phyloP scores from a whole-genome alignment of 345 rosid species.

The Rhizophora apiculata region DNA sequence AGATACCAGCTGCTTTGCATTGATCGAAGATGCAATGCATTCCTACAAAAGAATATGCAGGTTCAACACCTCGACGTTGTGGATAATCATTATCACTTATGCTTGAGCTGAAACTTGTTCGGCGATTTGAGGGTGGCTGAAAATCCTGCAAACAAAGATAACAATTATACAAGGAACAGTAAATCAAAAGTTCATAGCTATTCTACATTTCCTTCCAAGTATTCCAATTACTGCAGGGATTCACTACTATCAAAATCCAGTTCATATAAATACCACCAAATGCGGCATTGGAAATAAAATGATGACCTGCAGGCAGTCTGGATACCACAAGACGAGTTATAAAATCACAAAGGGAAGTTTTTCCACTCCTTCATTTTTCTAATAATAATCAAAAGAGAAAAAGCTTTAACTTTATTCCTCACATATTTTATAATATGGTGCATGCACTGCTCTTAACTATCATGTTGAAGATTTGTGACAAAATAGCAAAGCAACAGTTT shows the following conservation, averaged over 20 bases:
- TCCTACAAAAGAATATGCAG: constrained; percentile 92
- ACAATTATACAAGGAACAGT: constrained; percentile 2
- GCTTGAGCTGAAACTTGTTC: constrained; percentile 82
- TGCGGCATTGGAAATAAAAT: too few relatives aligned
- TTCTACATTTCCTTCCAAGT: constrained; percentile 1
- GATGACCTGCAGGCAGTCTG: too few relatives aligned
- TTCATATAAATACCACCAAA: too few relatives aligned
- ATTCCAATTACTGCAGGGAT: background rate
- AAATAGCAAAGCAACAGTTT: too few relatives aligned
- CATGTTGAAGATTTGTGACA: background rate
- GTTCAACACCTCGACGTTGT: constrained; percentile 55
- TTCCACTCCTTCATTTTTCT: background rate
- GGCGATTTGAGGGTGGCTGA: constrained; percentile 56
- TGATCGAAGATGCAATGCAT: constrained; percentile 98
- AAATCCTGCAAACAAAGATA: constrained; percentile 53
- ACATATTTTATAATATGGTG: background rate
- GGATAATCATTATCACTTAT: constrained; percentile 65
- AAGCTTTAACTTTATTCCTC: background rate
- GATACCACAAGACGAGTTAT: too few relatives aligned
- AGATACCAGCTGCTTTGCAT: constrained; percentile 86
- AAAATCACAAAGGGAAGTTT: background rate
- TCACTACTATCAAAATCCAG: too few relatives aligned
- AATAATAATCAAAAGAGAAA: background rate
- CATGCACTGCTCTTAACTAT: background rate
- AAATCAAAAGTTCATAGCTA: background rate